phyloP scores from a whole-genome alignment of 352 stramenopile species.

The Phytophthora sojae region DNA sequence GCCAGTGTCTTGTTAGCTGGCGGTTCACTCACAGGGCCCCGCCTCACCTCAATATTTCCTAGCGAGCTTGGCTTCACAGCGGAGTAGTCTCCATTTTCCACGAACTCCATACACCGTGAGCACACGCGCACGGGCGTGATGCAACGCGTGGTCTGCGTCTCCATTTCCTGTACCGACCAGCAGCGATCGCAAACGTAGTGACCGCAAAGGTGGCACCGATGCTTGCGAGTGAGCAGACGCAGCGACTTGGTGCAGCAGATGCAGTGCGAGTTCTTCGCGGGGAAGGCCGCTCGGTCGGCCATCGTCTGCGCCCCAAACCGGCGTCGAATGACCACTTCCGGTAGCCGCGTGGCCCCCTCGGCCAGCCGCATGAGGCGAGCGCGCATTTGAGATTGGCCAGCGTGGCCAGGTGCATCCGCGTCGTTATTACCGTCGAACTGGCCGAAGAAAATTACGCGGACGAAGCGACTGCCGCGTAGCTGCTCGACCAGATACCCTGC shows the following conservation, averaged over 20 bases:
- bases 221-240: conserved; percentile 36
- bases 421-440: conserved; percentile 26
- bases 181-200: conserved; percentile 43
- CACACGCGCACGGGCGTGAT: conserved; percentile 52
- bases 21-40: conserved; percentile 22
- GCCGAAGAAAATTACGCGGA: conserved; percentile 49
- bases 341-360: conserved; percentile 35
- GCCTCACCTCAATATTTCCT: conserved; percentile 24
- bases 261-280: conserved; percentile 35
- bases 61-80: conserved; percentile 24
- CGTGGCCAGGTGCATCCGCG: conserved; percentile 3
- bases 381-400: conserved; percentile 27
- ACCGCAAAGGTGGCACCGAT: conserved; percentile 41
- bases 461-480: conserved; percentile 27
- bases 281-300: conserved; percentile 26
- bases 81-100: conserved; percentile 60
- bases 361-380: conserved; percentile 40
- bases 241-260: conserved; percentile 43
- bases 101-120: conserved; percentile 49
- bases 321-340: conserved; percentile 34
- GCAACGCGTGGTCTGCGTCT: conserved; percentile 24
- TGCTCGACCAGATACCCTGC: conserved; percentile 46
- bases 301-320: conserved; percentile 39
- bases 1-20: conserved; percentile 29
- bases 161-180: conserved; percentile 37